phyloP scores from a whole-genome alignment of 2,329 filamentous ascomycete genomes.

The Coleophoma cylindrospora region DNA sequence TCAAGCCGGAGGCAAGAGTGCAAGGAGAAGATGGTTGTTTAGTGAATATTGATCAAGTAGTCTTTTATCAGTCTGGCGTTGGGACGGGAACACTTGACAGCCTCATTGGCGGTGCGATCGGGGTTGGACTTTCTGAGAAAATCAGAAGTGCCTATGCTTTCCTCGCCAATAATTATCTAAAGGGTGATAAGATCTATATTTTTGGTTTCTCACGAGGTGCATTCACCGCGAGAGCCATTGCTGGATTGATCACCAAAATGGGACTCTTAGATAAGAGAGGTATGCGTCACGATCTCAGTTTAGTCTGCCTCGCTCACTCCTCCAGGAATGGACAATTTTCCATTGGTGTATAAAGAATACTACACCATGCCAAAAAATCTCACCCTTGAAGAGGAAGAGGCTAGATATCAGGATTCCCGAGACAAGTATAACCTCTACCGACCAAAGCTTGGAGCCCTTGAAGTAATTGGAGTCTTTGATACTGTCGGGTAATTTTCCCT shows the following conservation, averaged over 20 bases:
- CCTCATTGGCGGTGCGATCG: neutral
- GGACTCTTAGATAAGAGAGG: constrained; percentile 25
- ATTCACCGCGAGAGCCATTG: constrained; percentile 29
- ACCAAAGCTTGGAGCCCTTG: neutral
- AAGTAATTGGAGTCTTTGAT: neutral
- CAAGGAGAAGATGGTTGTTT: neutral
- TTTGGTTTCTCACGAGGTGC: constrained; percentile 32
- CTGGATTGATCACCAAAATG: constrained; percentile 23
- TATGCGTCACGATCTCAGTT: neutral
- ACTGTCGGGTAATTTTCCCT: neutral
- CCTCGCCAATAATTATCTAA: constrained; percentile 33
- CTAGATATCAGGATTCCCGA: neutral
- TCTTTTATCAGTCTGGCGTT: constrained; percentile 2
- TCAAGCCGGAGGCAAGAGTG: neutral
- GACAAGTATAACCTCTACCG: neutral
- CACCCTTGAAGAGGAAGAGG: neutral
- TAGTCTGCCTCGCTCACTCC: neutral
- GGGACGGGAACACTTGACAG: neutral
- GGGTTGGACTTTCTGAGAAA: neutral
- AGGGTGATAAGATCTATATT: constrained; percentile 27
- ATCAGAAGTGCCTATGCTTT: constrained; percentile 29
- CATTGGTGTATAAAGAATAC: neutral
- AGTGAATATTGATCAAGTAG: neutral
- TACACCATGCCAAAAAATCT: neutral
- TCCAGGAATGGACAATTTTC: neutral